phyloP scores from a whole-genome alignment of 495 filamentous ascomycete species.

The Chaetomidium leptoderma region DNA sequence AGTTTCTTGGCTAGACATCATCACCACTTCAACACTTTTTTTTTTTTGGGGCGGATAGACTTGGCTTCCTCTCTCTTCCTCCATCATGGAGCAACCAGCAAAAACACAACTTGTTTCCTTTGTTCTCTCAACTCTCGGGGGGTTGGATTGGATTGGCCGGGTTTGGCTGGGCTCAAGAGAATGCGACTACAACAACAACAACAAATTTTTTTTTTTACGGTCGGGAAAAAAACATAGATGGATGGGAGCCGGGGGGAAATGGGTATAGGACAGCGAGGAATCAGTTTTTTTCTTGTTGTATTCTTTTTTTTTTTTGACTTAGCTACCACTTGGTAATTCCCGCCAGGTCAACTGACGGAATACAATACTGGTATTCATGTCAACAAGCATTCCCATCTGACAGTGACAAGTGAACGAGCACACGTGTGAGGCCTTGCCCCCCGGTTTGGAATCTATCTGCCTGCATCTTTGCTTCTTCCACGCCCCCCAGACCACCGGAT shows the following conservation, averaged over 20 bases:
- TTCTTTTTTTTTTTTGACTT: neutral
- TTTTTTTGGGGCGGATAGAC: slow-evolving; percentile 23
- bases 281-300: neutral
- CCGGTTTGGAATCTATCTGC: too few relatives aligned
- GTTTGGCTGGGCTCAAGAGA: neutral
- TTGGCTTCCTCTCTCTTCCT: slow-evolving; percentile 14
- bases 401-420: neutral
- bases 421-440: neutral
- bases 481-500: neutral
- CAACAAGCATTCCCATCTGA: neutral
- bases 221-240: slow-evolving; percentile 3
- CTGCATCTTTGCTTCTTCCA: neutral
- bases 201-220: neutral
- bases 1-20: slow-evolving; percentile 21
- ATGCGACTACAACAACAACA: slow-evolving; percentile 1
- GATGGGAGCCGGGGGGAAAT: neutral
- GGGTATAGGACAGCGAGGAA: slow-evolving; percentile 2
- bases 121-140: neutral
- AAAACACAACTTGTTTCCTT: slow-evolving; percentile 4
- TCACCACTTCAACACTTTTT: slow-evolving; percentile 23
- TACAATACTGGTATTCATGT: neutral
- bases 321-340: neutral
- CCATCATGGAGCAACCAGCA: slow-evolving; percentile 8
- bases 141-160: neutral
- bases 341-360: neutral